These are phyloP conservation scores for Coemansia sp. DNA, from an alignment of 192 early-diverging fungal species.

Conservation along the genomic window DNA sequence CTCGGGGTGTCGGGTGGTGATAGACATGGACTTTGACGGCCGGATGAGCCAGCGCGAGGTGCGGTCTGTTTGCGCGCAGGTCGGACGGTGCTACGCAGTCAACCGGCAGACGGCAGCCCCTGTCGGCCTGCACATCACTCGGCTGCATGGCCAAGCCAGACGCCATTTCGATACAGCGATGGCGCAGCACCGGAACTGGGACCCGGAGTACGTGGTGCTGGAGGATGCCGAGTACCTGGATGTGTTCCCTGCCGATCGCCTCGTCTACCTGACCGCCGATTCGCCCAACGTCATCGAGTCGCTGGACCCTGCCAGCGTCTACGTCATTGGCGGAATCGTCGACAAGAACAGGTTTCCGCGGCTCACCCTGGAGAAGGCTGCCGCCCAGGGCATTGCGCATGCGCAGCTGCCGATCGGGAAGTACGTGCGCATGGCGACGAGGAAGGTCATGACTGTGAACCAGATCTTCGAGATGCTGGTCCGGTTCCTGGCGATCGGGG, in stretches of 20 bases:
- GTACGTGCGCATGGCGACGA: constrained; percentile 74
- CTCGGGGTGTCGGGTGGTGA: constrained; percentile 61
- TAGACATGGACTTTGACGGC: constrained; percentile 82
- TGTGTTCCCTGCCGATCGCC: constrained; percentile 56
- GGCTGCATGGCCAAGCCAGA: constrained; percentile 57
- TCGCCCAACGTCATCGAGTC: constrained; percentile 66
- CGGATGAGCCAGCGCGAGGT: constrained; percentile 78
- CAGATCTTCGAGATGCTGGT: constrained; percentile 93
- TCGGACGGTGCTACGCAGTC: constrained; percentile 70
- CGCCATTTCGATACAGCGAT: constrained; percentile 50
- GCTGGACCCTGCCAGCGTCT: constrained; percentile 74
- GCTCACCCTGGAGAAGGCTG: constrained; percentile 80
- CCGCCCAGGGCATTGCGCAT: constrained; percentile 67
- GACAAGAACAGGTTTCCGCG: constrained; percentile 88
- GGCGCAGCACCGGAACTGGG: constrained; percentile 60
- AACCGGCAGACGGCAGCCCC: constrained; percentile 61
- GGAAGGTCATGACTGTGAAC: constrained; percentile 92
- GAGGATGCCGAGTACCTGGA: constrained; percentile 42
- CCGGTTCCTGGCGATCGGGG: constrained; percentile 68
- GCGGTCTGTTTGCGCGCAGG: constrained; percentile 68
- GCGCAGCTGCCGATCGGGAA: constrained; percentile 86
- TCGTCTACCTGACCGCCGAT: constrained; percentile 92
- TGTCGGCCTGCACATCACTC: constrained; percentile 64
- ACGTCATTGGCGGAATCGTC: constrained; percentile 93
- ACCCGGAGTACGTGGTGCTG: constrained; percentile 16